Percentiles rank a stretch among this genome's conserved stretches.
Conservation (phyloP, 1,139 yeast species). For the Pichia norvegensis region DNA sequence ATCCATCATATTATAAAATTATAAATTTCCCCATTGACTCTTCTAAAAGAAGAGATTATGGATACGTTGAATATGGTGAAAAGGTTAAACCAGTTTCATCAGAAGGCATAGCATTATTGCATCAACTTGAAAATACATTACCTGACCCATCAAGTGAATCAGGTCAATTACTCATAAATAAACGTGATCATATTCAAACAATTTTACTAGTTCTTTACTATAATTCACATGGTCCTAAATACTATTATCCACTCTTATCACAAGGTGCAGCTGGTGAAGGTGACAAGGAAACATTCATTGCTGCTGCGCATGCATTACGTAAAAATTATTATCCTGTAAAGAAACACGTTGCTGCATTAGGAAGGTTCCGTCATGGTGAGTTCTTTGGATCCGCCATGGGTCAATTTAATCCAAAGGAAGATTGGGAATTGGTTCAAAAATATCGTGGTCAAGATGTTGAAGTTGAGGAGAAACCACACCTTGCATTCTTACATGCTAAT, state of each 20-base stretch:
- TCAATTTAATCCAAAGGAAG: slow-evolving; percentile 60
- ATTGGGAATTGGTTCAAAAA: slow-evolving; percentile 31
- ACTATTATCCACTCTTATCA: slow-evolving; percentile 75
- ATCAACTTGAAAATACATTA: slow-evolving; percentile 60
- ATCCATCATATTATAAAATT: slow-evolving; percentile 53
- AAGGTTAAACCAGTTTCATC: slow-evolving; percentile 36
- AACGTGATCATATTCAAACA: slow-evolving; percentile 55
- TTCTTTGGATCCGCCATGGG: slow-evolving; percentile 58
- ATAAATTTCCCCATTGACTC: slow-evolving; percentile 37
- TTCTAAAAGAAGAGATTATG: slow-evolving; percentile 26
- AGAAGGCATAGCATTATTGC: slow-evolving; percentile 46
- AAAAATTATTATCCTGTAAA: slow-evolving; percentile 65
- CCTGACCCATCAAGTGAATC: slow-evolving; percentile 81
- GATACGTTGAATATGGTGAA: slow-evolving; percentile 25
- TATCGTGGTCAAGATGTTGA: slow-evolving; percentile 15
- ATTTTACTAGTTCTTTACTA: slow-evolving; percentile 66
- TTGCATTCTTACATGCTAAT: slow-evolving; percentile 24
- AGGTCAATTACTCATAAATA: slow-evolving; percentile 70
- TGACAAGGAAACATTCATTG: slow-evolving; percentile 81
- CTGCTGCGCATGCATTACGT: slow-evolving; percentile 61
- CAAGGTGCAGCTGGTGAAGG: slow-evolving; percentile 89
- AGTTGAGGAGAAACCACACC: slow-evolving; percentile 17
- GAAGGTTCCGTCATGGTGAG: slow-evolving; percentile 29
- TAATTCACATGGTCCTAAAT: slow-evolving; percentile 70
- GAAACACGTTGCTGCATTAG: slow-evolving; percentile 27